A percentile compares a stretch with the other conserved stretches of the same genome.
These are phyloP conservation scores for Hanseniaspora nectarophila DNA, from an alignment of 805 yeast genomes.

Conservation along the genomic window DNA sequence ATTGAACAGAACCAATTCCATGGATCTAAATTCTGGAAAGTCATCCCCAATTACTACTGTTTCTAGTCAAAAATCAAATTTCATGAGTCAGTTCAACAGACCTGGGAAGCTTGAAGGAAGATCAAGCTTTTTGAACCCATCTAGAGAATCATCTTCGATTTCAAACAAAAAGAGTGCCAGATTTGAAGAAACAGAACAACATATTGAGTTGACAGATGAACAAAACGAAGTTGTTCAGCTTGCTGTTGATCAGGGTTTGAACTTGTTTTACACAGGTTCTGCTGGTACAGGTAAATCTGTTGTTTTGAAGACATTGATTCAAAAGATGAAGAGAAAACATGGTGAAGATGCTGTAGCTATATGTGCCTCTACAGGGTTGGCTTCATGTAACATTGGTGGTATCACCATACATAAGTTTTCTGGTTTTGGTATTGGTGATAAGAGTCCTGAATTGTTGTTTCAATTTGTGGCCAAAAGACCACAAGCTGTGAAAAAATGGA, in stretches of 20 bases:
- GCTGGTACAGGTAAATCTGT: slow-evolving; percentile 98
- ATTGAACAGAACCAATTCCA: slow-evolving; percentile 4
- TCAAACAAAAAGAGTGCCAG: neutral
- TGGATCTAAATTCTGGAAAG: neutral
- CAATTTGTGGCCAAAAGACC: slow-evolving; percentile 44
- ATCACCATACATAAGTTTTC: slow-evolving; percentile 64
- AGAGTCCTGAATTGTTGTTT: slow-evolving; percentile 35
- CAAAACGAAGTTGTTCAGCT: slow-evolving; percentile 42
- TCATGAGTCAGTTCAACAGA: slow-evolving; percentile 10
- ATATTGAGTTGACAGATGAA: slow-evolving; percentile 29
- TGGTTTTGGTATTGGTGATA: slow-evolving; percentile 65
- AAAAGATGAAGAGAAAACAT: slow-evolving; percentile 37
- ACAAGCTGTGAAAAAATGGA: slow-evolving; percentile 46
- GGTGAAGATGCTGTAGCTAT: slow-evolving; percentile 49
- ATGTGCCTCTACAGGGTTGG: slow-evolving; percentile 76
- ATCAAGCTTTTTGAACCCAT: neutral
- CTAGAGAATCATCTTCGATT: neutral
- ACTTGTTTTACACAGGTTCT: slow-evolving; percentile 85
- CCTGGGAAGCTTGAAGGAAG: neutral
- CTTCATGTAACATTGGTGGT: slow-evolving; percentile 75
- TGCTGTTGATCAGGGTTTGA: slow-evolving; percentile 40
- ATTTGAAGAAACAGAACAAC: neutral
- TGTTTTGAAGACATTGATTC: slow-evolving; percentile 53
- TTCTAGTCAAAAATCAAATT: neutral
- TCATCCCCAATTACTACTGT: neutral